Evolutionary conservation across 2,329 filamentous ascomycete species (phyloP).

Genomic region (Arthroderma sp.): DNA sequence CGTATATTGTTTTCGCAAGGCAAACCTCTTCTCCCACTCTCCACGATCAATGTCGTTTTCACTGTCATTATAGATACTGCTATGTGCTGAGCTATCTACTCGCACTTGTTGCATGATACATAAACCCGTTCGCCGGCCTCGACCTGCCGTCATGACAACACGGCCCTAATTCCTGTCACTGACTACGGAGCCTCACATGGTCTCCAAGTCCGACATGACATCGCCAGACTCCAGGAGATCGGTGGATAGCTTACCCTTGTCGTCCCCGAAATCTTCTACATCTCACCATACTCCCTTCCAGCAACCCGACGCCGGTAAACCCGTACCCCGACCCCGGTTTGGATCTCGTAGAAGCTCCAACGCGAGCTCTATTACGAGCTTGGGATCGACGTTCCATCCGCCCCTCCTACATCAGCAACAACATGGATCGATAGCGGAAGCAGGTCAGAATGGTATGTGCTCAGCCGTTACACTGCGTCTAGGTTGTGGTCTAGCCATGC

Average conservation of each 20-base stretch:
- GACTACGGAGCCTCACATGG: neutral
- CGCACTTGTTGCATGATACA: neutral
- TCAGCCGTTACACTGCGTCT: neutral
- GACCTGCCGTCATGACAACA: neutral
- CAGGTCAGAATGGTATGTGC: constrained; percentile 54
- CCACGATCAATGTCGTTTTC: neutral
- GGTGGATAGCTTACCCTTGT: constrained; percentile 50
- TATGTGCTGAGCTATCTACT: neutral
- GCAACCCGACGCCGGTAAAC: constrained; percentile 29
- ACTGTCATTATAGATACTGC: neutral
- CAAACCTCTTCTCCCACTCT: neutral
- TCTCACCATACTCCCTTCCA: constrained; percentile 35
- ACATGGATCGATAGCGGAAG: constrained; percentile 50
- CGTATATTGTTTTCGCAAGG: neutral
- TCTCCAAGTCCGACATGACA: constrained; percentile 43
- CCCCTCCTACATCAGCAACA: constrained; percentile 32
- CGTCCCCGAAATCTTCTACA: constrained; percentile 40
- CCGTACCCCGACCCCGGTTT: constrained; percentile 24
- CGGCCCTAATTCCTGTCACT: constrained; percentile 1
- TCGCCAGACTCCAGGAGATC: constrained; percentile 52
- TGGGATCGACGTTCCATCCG: constrained; percentile 71
- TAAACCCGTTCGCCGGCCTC: neutral
- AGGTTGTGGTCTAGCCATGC: neutral
- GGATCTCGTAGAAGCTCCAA: constrained; percentile 59
- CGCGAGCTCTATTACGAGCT: constrained; percentile 75